phyloP scores from a whole-genome alignment of 2,329 filamentous ascomycete genomes.

The Talaromyces pinophilus region DNA sequence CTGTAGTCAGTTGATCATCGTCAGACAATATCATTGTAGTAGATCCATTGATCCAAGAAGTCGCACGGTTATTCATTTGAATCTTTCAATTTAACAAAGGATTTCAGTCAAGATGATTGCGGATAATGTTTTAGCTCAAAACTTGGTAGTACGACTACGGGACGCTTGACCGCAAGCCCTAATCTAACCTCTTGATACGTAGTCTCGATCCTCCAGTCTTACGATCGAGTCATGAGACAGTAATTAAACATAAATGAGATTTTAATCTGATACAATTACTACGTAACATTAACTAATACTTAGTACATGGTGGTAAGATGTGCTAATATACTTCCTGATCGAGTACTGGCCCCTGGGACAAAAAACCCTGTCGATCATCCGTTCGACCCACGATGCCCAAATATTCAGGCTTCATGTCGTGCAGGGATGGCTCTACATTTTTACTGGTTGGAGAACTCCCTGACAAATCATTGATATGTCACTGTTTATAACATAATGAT shows the following conservation, averaged over 20 bases:
- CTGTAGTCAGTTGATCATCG: not conserved
- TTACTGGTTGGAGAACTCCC: not conserved
- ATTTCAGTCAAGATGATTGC: not conserved
- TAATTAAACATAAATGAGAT: not conserved
- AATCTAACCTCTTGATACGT: not conserved
- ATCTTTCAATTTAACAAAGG: not conserved
- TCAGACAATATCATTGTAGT: not conserved
- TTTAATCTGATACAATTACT: not conserved
- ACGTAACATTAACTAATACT: not conserved
- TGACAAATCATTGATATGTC: not conserved
- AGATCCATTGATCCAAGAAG: not conserved
- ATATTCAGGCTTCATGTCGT: constrained; percentile 2
- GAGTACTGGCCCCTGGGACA: not conserved
- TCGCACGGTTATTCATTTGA: not conserved
- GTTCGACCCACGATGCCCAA: constrained; percentile 3
- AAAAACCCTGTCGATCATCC: constrained; percentile 6
- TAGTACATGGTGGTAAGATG: not conserved
- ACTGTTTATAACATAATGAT: not conserved
- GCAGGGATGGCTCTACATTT: not conserved
- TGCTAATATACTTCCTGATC: not conserved
- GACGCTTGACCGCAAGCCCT: not conserved
- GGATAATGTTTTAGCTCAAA: not conserved
- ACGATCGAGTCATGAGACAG: not conserved
- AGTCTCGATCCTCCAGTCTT: not conserved
- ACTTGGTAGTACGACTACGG: not conserved